phyloP scores from a whole-genome alignment of 2,329 filamentous ascomycete genomes.

The Colletotrichum horii region DNA sequence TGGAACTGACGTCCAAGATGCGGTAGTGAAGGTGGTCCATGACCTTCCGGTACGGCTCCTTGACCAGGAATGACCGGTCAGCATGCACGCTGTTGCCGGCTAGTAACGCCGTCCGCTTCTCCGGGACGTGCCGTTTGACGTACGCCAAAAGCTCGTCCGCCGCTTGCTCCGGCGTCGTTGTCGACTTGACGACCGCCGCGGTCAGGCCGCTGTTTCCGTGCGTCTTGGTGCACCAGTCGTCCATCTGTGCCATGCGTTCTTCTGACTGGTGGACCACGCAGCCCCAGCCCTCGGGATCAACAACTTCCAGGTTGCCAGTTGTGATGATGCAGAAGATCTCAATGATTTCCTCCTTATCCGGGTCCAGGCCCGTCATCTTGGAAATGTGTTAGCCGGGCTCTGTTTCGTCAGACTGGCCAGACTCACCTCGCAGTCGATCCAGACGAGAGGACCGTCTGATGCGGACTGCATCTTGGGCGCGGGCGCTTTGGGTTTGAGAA shows the following conservation, averaged over 20 bases:
- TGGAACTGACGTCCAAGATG: conserved; percentile 87
- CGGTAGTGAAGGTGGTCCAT: conserved; percentile 85
- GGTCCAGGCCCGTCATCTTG: conserved; percentile 89
- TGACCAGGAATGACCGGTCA: conserved; percentile 80
- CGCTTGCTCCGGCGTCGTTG: conserved; percentile 73
- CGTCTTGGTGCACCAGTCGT: conserved; percentile 84
- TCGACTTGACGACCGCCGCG: conserved; percentile 74
- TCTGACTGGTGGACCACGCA: conserved; percentile 76
- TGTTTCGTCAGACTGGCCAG: not conserved
- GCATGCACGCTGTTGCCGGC: conserved; percentile 95
- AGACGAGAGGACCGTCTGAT: conserved; percentile 70
- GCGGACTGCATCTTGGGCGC: conserved; percentile 2
- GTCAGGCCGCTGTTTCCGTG: conserved; percentile 86
- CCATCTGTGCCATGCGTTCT: conserved; percentile 77
- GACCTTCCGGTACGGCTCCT: conserved; percentile 75
- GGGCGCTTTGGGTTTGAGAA: not conserved
- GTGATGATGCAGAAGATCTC: conserved; percentile 94
- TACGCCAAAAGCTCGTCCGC: conserved; percentile 78
- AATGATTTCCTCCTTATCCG: conserved; percentile 81
- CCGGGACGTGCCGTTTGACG: conserved; percentile 74
- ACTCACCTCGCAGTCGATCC: conserved; percentile 75
- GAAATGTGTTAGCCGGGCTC: not conserved
- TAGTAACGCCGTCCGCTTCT: conserved; percentile 71
- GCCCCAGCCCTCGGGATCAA: conserved; percentile 82
- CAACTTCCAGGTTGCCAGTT: conserved; percentile 74